phyloP scores from a whole-genome alignment of 2,329 filamentous ascomycete species.

The Ceratocystis eucalypticola region DNA sequence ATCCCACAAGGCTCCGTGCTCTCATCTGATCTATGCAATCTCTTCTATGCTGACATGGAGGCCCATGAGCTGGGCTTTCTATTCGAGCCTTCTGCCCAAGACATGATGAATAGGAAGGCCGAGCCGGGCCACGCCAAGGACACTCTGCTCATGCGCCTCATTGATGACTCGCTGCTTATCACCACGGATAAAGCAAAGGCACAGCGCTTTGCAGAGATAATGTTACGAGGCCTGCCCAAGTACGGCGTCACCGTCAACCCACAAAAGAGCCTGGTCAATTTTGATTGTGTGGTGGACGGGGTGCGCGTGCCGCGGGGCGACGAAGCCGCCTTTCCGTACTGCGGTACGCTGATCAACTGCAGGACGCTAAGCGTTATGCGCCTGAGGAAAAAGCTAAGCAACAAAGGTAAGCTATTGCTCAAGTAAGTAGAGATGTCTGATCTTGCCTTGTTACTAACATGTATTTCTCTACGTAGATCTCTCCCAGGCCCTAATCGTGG shows the following conservation, averaged over 20 bases:
- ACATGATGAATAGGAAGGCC: neutral
- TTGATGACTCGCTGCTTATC: slow-evolving; percentile 82
- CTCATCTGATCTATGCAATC: slow-evolving; percentile 79
- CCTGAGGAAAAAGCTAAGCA: slow-evolving; percentile 42
- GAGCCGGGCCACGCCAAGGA: neutral
- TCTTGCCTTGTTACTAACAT: neutral
- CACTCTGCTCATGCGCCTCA: slow-evolving; percentile 9
- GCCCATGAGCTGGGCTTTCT: slow-evolving; percentile 54
- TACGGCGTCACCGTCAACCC: slow-evolving; percentile 71
- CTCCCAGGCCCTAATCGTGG: slow-evolving; percentile 64
- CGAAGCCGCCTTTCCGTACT: slow-evolving; percentile 61
- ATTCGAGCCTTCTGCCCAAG: neutral
- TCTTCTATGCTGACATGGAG: slow-evolving; percentile 89
- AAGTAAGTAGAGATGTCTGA: neutral
- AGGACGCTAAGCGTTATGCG: slow-evolving; percentile 61
- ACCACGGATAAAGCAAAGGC: slow-evolving; percentile 57
- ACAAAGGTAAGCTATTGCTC: slow-evolving; percentile 33
- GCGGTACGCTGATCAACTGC: slow-evolving; percentile 65
- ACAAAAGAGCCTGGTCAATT: slow-evolving; percentile 74
- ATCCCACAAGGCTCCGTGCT: slow-evolving; percentile 90
- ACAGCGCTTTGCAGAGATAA: slow-evolving; percentile 56
- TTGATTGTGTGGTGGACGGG: slow-evolving; percentile 48
- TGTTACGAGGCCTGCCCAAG: slow-evolving; percentile 64
- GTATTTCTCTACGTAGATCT: slow-evolving; percentile 26
- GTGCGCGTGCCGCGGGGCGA: slow-evolving; percentile 36